phyloP scores from a whole-genome alignment of 106 monocot genomes.

The Apostasia shenzhenica region DNA sequence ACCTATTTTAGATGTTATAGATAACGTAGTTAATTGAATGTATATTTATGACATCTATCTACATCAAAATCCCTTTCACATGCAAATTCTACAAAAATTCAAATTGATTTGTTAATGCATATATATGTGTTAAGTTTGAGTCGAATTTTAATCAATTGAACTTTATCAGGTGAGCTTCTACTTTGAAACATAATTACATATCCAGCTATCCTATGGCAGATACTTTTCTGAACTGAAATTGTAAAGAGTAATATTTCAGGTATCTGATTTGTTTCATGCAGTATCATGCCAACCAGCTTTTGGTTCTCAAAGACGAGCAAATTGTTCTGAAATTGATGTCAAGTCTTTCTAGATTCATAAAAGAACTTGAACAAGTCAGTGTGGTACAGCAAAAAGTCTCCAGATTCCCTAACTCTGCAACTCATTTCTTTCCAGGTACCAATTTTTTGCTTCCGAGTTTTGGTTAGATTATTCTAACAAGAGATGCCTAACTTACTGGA shows the following conservation, averaged over 20 bases:
- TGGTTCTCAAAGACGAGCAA: constrained; percentile 55
- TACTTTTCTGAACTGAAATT: neutral
- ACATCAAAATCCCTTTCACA: no score
- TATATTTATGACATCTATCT: no score
- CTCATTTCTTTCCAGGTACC: constrained; percentile 72
- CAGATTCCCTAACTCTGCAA: constrained; percentile 48
- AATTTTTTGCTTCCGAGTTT: neutral
- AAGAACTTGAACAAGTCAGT: constrained; percentile 39
- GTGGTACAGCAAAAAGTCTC: constrained; percentile 43
- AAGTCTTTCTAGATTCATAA: constrained; percentile 49
- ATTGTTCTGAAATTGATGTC: constrained; percentile 41
- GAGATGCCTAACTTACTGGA: no score
- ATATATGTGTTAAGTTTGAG: no score
- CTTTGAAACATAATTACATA: no score
- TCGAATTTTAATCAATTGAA: no score
- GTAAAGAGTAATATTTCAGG: neutral
- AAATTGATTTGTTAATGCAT: no score
- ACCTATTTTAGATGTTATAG: no score
- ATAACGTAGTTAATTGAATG: no score
- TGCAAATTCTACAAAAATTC: no score
- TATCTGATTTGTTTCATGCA: constrained; percentile 15
- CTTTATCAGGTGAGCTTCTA: no score
- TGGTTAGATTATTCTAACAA: no score
- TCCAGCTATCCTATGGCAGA: neutral
- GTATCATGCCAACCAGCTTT: constrained; percentile 56